phyloP scores from a whole-genome alignment of 768 basidiomycete genomes.

The Gautieria morchelliformis region DNA sequence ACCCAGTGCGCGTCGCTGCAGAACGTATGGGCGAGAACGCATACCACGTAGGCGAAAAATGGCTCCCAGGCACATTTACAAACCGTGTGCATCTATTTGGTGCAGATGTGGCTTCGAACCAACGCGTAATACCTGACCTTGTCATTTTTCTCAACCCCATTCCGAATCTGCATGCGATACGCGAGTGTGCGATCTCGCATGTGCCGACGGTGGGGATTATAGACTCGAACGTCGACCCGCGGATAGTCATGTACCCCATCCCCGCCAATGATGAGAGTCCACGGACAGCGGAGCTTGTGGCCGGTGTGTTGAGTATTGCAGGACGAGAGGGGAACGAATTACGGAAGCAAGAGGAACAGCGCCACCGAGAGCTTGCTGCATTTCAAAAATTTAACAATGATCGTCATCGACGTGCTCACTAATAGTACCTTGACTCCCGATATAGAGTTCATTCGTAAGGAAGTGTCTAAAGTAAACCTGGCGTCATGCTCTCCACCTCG shows the following conservation, averaged over 20 bases:
- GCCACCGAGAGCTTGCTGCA: background rate
- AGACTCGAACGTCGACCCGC: slow-evolving; percentile 93
- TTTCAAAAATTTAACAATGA: background rate
- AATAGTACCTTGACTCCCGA: background rate
- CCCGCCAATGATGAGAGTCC: slow-evolving; percentile 96
- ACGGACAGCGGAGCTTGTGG: slow-evolving; percentile 82
- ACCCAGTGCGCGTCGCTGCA: slow-evolving; percentile 68
- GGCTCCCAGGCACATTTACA: slow-evolving; percentile 93
- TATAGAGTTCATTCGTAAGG: background rate
- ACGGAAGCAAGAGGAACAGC: background rate
- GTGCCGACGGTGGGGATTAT: slow-evolving; percentile 92
- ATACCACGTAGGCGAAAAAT: slow-evolving; percentile 77
- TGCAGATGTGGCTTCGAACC: slow-evolving; percentile 38
- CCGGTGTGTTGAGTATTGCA: slow-evolving; percentile 84
- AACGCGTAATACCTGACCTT: slow-evolving; percentile 71
- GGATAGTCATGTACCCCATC: slow-evolving; percentile 95
- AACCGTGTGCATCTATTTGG: slow-evolving; percentile 73
- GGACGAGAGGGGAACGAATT: slow-evolving; percentile 45
- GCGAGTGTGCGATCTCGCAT: slow-evolving; percentile 82
- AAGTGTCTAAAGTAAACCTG: background rate
- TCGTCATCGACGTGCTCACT: background rate
- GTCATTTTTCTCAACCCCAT: slow-evolving; percentile 88
- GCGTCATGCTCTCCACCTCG: background rate
- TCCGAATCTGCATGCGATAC: slow-evolving; percentile 74
- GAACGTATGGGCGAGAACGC: slow-evolving; percentile 71